These are phyloP conservation scores for Chloromonas sp. DNA, from an alignment of 163 green algal species.

Conservation along the genomic window DNA sequence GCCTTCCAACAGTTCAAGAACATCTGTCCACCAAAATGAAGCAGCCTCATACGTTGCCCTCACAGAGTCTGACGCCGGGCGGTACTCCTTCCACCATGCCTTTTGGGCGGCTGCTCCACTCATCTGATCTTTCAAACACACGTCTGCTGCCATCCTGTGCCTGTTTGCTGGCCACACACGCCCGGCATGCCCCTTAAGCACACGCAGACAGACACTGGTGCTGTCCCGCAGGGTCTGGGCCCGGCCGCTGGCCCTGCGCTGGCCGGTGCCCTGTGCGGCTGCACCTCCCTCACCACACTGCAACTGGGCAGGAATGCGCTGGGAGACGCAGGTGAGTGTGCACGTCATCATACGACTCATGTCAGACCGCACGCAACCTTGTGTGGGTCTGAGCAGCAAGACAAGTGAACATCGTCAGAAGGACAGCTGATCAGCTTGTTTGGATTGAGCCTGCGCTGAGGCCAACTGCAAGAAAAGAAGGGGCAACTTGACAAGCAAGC, in stretches of 20 bases:
- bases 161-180: not conserved
- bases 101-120: not conserved
- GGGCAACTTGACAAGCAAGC: not conserved
- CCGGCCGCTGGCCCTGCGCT: not conserved
- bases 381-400: not conserved
- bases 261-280: not conserved
- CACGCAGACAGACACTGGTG: too few species aligned
- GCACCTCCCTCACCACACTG: not conserved
- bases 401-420: not conserved
- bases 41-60: not conserved
- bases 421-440: not conserved
- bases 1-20: not conserved
- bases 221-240: not conserved
- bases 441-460: too few species aligned
- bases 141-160: not conserved
- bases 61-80: not conserved
- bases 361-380: not conserved
- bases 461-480: not conserved
- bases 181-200: too few species aligned
- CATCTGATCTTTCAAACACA: not conserved
- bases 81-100: not conserved
- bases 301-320: not conserved
- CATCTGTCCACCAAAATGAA: not conserved
- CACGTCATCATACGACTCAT: not conserved
- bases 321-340: slow-evolving; percentile 4